These are phyloP conservation scores for Stylosanthes scabra DNA, from an alignment of 331 rosid genomes.

Conservation along the genomic window DNA sequence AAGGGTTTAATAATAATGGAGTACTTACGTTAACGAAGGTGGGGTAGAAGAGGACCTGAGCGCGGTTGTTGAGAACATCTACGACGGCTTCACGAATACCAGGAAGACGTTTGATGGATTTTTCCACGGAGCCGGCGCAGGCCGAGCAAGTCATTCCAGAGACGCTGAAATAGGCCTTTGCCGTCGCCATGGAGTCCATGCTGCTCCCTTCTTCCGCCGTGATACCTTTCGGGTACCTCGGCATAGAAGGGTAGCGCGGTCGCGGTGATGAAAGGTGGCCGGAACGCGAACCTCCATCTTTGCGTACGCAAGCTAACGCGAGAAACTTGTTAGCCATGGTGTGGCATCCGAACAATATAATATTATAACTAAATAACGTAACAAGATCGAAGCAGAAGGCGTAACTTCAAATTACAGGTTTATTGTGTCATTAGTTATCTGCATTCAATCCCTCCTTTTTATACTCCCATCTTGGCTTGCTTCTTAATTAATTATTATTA, in stretches of 20 bases:
- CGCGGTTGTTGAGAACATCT: constrained; percentile 70
- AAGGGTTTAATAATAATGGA: too few relatives aligned
- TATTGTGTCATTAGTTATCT: too few relatives aligned
- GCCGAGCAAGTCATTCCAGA: constrained; percentile 81
- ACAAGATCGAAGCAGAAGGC: too few relatives aligned
- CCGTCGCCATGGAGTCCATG: constrained; percentile 14
- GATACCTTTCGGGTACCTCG: constrained; percentile 61
- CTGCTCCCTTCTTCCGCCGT: constrained; percentile 9
- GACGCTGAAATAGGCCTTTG: constrained; percentile 63
- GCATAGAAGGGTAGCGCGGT: constrained; percentile 85
- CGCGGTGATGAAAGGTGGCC: constrained; percentile 42
- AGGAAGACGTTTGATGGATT: constrained; percentile 72
- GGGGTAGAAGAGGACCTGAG: constrained; percentile 61
- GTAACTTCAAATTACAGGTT: too few relatives aligned
- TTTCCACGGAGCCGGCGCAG: constrained; percentile 74
- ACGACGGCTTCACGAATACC: constrained; percentile 76
- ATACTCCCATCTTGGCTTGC: too few relatives aligned
- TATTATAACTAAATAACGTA: too few relatives aligned
- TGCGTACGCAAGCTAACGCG: constrained; percentile 55
- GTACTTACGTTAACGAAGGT: constrained; percentile 58
- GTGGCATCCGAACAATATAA: too few relatives aligned
- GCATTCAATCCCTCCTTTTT: too few relatives aligned
- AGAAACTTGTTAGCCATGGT: constrained; percentile 38
- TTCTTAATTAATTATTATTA: too few relatives aligned
- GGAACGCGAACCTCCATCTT: constrained; percentile 4